Conservation (phyloP, 495 filamentous ascomycete genomes). For the Xylaria telfairii region DNA sequence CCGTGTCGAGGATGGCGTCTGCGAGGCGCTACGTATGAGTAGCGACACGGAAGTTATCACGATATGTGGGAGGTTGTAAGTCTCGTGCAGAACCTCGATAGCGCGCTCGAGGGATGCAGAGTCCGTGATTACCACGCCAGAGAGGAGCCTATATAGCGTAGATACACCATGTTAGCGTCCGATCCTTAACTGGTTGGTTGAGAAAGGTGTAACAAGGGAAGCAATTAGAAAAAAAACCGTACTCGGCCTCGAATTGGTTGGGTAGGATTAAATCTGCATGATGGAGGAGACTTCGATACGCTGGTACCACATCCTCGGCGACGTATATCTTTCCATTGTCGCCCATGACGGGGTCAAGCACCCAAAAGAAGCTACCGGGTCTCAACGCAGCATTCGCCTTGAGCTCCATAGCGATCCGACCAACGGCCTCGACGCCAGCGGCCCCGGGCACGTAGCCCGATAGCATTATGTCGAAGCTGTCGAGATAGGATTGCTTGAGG, state of each 20-base stretch:
- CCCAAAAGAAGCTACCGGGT: slow-evolving; percentile 90
- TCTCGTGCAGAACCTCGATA: slow-evolving; percentile 76
- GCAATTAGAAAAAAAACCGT: slow-evolving; percentile 39
- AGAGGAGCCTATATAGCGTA: slow-evolving; percentile 66
- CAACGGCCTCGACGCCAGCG: slow-evolving; percentile 80
- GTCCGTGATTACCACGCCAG: slow-evolving; percentile 79
- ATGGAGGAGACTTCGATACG: slow-evolving; percentile 78
- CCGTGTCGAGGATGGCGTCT: slow-evolving; percentile 35
- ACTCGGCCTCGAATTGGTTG: slow-evolving; percentile 98
- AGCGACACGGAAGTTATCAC: slow-evolving; percentile 84
- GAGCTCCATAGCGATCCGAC: slow-evolving; percentile 79
- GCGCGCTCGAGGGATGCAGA: slow-evolving; percentile 72
- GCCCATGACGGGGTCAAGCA: slow-evolving; percentile 98
- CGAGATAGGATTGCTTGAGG: slow-evolving; percentile 78
- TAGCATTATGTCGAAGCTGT: slow-evolving; percentile 88
- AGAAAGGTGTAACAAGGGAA: neutral
- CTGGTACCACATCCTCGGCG: slow-evolving; percentile 83
- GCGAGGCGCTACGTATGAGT: slow-evolving; percentile 37
- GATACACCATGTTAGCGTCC: neutral
- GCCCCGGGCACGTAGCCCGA: slow-evolving; percentile 92
- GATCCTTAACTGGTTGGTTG: neutral
- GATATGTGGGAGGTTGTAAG: slow-evolving; percentile 83
- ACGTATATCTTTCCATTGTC: slow-evolving; percentile 93
- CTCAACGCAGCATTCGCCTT: slow-evolving; percentile 63
- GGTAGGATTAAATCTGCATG: slow-evolving; percentile 92